Percentiles rank a stretch among this genome's conserved stretches.
Evolutionary conservation across 2,329 filamentous ascomycete species (phyloP).

Genomic region (Phaeoacremonium minimum): DNA sequence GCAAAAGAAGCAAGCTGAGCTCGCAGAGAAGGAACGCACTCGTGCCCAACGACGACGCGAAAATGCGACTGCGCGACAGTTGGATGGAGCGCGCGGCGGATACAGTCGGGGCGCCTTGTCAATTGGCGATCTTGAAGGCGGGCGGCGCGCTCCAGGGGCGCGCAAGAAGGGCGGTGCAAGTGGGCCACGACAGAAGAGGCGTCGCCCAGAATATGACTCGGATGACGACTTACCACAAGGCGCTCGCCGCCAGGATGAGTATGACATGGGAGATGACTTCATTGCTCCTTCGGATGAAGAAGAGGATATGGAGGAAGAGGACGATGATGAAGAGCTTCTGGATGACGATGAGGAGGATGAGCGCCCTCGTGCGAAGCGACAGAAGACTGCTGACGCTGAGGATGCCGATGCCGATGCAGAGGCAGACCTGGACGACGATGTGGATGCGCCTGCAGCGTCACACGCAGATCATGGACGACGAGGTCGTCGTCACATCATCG

Average conservation of each 20-base stretch:
- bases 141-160: slow-evolving; percentile 41
- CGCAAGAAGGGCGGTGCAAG: slow-evolving; percentile 51
- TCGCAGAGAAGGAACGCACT: slow-evolving; percentile 69
- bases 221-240: slow-evolving; percentile 67
- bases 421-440: slow-evolving; percentile 49
- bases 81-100: slow-evolving; percentile 47
- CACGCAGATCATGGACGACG: slow-evolving; percentile 34
- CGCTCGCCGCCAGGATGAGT: slow-evolving; percentile 63
- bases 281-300: slow-evolving; percentile 74
- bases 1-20: slow-evolving; percentile 68
- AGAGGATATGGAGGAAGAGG: slow-evolving; percentile 55
- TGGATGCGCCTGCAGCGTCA: slow-evolving; percentile 28
- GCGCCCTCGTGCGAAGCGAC: slow-evolving; percentile 41
- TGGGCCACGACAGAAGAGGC: slow-evolving; percentile 45
- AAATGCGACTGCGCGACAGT: slow-evolving; percentile 61
- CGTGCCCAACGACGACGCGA: slow-evolving; percentile 63
- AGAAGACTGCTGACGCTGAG: slow-evolving; percentile 43
- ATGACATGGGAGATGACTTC: slow-evolving; percentile 77
- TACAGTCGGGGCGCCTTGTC: slow-evolving; percentile 53
- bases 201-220: slow-evolving; percentile 66
- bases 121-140: slow-evolving; percentile 65
- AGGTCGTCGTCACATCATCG: slow-evolving; percentile 52
- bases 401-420: slow-evolving; percentile 49
- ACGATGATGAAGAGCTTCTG: slow-evolving; percentile 52
- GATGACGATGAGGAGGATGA: slow-evolving; percentile 48